A percentile compares a stretch with the other conserved stretches of the same genome.
These are phyloP conservation scores for Fusarium pilosicola DNA, from an alignment of 2,329 filamentous ascomycete species.

Conservation along the genomic window DNA sequence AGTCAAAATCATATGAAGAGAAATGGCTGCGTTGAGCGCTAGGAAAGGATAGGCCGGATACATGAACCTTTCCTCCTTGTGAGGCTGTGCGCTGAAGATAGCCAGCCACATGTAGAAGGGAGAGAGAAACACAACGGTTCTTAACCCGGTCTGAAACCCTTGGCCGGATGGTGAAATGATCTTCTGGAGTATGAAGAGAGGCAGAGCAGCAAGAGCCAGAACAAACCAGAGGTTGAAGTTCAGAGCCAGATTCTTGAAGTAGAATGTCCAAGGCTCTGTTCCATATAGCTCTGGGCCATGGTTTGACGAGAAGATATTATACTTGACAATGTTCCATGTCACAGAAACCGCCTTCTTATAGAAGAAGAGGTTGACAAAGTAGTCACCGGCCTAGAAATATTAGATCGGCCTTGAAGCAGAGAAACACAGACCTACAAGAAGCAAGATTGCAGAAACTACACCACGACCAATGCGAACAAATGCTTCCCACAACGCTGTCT, in stretches of 20 bases:
- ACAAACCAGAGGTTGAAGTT: conserved; percentile 98
- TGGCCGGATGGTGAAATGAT: conserved; percentile 68
- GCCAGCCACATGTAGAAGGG: conserved; percentile 95
- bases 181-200: conserved; percentile 80
- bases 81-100: conserved; percentile 91
- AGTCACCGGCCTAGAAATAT: conserved; percentile 68
- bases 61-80: conserved; percentile 99
- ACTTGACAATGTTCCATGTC: conserved; percentile 91
- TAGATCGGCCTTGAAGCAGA: background rate
- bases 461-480: conserved; percentile 74
- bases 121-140: conserved; percentile 79
- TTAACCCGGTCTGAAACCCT: conserved; percentile 75
- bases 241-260: conserved; percentile 86
- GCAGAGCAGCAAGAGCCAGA: conserved; percentile 78
- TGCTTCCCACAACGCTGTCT: conserved; percentile 68
- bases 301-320: conserved; percentile 88
- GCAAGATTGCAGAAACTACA: conserved; percentile 68
- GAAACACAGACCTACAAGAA: conserved; percentile 69
- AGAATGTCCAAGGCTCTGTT: conserved; percentile 97
- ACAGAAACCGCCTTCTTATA: conserved; percentile 83
- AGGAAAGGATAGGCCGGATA: conserved; percentile 94
- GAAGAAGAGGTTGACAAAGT: conserved; percentile 81
- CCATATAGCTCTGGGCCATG: conserved; percentile 93
- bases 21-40: conserved; percentile 86
- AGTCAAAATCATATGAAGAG: conserved; percentile 81